Conservation (phyloP, 345 rosid species). For the Lumnitzera littorea region DNA sequence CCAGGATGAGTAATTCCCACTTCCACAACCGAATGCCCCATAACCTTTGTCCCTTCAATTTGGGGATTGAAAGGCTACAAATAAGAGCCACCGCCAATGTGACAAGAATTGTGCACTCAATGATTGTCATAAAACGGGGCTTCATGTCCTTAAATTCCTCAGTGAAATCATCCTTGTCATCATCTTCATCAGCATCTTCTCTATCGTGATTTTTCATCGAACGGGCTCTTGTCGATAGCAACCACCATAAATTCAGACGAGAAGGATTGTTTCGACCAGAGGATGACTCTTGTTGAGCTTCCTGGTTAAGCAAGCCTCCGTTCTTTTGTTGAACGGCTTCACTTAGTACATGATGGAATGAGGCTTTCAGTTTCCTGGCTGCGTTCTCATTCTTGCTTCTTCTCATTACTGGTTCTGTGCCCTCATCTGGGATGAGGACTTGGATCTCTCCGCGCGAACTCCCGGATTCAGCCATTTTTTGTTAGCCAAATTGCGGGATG, state of each 20-base stretch:
- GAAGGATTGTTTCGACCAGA: conserved; percentile 1
- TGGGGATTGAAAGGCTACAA: conserved; percentile 2
- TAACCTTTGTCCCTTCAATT: conserved; percentile 3
- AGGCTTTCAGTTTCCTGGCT: not conserved
- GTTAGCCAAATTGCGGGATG: too few relatives aligned
- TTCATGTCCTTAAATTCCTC: conserved; percentile 5
- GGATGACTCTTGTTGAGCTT: too few relatives aligned
- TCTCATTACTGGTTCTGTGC: too few relatives aligned
- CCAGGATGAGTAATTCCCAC: conserved; percentile 9
- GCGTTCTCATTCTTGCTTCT: too few relatives aligned
- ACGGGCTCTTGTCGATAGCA: not conserved
- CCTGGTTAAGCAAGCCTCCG: too few relatives aligned
- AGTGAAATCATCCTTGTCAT: not conserved
- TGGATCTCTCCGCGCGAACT: too few relatives aligned
- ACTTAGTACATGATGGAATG: conserved; percentile 8
- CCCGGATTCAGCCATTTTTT: too few relatives aligned
- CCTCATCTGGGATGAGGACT: too few relatives aligned
- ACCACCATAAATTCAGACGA: not conserved
- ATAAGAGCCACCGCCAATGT: conserved; percentile 1
- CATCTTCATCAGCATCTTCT: conserved; percentile 1
- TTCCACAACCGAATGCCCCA: conserved; percentile 14
- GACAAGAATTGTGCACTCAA: conserved; percentile 6
- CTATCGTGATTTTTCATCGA: not conserved
- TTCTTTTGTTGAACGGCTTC: conserved; percentile 4
- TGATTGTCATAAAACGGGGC: not conserved